These are phyloP conservation scores for Prunus mira DNA, from an alignment of 306 rosid genomes.

Conservation along the genomic window DNA sequence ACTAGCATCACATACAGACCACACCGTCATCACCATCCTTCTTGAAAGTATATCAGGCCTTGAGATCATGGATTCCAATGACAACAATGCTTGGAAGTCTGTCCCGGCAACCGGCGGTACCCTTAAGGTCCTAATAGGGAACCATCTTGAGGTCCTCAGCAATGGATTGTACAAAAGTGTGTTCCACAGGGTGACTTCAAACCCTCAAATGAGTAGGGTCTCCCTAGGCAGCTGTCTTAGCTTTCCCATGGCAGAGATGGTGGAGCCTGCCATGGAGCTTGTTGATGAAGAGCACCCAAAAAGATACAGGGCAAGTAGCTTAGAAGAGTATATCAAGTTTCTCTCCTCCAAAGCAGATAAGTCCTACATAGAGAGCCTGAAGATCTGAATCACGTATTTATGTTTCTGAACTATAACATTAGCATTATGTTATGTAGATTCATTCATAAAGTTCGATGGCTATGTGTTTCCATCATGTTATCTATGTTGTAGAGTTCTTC, in stretches of 20 bases:
- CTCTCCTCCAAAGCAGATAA: slow-evolving; percentile 12
- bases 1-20: slow-evolving; percentile 4
- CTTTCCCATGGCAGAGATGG: slow-evolving; percentile 3
- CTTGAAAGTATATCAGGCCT: slow-evolving; percentile 9
- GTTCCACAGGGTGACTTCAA: neutral
- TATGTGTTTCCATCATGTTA: too few relatives aligned
- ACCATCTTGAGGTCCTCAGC: slow-evolving; percentile 6
- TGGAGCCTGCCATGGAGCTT: slow-evolving; percentile 16
- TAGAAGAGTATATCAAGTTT: neutral
- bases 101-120: neutral
- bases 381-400: neutral
- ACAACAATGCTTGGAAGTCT: neutral
- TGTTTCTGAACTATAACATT: neutral
- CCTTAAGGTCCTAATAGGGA: slow-evolving; percentile 1
- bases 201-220: neutral
- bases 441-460: too few relatives aligned
- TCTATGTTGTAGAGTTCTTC: too few relatives aligned
- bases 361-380: neutral
- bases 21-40: slow-evolving; percentile 17
- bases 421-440: too few relatives aligned
- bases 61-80: slow-evolving; percentile 6
- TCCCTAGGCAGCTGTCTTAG: neutral
- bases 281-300: neutral
- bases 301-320: slow-evolving; percentile 8
- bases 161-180: slow-evolving; percentile 15